Conservation (phyloP, 371 early-diverging fungal genomes). For the Sporodiniella umbellata region DNA sequence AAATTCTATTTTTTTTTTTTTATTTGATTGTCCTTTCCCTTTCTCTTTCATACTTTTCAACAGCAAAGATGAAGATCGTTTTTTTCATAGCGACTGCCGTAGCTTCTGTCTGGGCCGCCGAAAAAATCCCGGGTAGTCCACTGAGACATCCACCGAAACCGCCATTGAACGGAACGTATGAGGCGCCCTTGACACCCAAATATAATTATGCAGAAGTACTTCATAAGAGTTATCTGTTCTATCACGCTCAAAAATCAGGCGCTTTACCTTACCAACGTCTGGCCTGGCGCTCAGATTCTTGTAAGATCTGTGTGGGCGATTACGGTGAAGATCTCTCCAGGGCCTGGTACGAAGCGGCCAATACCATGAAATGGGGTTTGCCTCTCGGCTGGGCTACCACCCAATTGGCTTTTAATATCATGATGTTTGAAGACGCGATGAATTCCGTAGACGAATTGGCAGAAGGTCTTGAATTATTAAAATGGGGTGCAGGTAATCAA, state of each 20-base stretch:
- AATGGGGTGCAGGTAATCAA: slow-evolving; percentile 50
- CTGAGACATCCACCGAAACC: slow-evolving; percentile 25
- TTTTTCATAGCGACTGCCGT: slow-evolving; percentile 7
- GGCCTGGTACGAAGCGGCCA: slow-evolving; percentile 64
- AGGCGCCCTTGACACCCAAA: slow-evolving; percentile 43
- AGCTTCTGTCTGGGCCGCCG: neutral
- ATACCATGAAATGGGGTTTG: slow-evolving; percentile 64
- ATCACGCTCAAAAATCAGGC: slow-evolving; percentile 56
- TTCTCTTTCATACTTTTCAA: neutral
- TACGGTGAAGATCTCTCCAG: slow-evolving; percentile 55
- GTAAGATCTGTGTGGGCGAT: slow-evolving; percentile 50
- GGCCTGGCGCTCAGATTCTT: slow-evolving; percentile 59
- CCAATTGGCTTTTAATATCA: slow-evolving; percentile 52
- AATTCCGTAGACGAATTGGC: slow-evolving; percentile 49
- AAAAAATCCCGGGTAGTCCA: slow-evolving; percentile 20
- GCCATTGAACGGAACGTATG: slow-evolving; percentile 33
- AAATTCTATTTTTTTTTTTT: slow-evolving; percentile 2
- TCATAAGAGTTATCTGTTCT: slow-evolving; percentile 55
- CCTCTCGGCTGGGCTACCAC: slow-evolving; percentile 52
- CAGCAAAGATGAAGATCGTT: neutral
- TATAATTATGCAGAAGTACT: slow-evolving; percentile 55
- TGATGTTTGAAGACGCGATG: slow-evolving; percentile 51
- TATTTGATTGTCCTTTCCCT: neutral
- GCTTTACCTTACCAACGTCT: slow-evolving; percentile 51
- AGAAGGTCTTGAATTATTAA: slow-evolving; percentile 47